Conservation (phyloP, 257 asterid species). For the Cordia subcordata region DNA sequence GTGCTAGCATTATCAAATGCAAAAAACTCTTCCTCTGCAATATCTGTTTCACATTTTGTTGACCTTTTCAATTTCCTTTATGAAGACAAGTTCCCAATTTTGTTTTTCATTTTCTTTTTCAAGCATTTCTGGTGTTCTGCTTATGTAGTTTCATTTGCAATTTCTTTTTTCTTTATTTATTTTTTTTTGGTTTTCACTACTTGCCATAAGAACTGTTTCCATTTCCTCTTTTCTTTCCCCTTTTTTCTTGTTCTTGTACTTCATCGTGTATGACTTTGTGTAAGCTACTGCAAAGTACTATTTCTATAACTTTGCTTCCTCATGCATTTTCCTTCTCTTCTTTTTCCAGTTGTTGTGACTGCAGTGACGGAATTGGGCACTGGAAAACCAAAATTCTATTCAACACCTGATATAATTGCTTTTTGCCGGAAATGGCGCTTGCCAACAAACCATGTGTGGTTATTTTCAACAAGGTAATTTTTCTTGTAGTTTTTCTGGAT, state of each 20-base stretch:
- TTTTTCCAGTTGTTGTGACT: constrained; percentile 74
- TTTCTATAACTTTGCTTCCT: constrained; percentile 9
- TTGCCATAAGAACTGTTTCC: too few species aligned
- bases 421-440: constrained; percentile 92
- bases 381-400: constrained; percentile 92
- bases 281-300: background rate
- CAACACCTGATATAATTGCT: constrained; percentile 83
- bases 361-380: constrained; percentile 87
- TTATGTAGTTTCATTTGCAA: too few species aligned
- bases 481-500: constrained; percentile 6
- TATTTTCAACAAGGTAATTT: constrained; percentile 83
- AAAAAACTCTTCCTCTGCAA: background rate
- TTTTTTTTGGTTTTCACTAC: too few species aligned
- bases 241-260: background rate
- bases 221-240: too few species aligned
- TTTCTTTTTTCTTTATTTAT: too few species aligned
- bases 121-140: too few species aligned
- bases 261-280: background rate
- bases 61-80: too few species aligned
- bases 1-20: background rate
- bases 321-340: constrained; percentile 10
- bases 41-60: background rate
- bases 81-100: background rate
- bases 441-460: constrained; percentile 94
- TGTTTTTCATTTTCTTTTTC: background rate